A percentile compares a stretch with the other conserved stretches of the same genome.
Conservation (phyloP, 2,329 filamentous ascomycete genomes). For the Talaromyces marneffei region DNA sequence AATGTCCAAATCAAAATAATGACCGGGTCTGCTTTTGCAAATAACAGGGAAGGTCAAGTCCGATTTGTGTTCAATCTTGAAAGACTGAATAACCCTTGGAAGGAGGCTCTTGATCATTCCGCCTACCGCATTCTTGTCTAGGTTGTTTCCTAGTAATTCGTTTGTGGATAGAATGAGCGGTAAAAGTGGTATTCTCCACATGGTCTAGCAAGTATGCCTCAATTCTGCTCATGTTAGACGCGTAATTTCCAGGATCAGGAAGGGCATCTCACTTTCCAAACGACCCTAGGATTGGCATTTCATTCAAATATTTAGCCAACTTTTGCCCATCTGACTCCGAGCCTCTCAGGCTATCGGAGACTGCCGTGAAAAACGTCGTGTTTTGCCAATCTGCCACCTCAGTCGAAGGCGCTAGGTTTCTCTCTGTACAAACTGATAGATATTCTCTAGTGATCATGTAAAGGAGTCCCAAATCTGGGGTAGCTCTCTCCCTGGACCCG, state of each 20-base stretch:
- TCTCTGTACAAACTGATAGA: neutral
- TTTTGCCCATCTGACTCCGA: neutral
- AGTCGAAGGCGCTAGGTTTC: neutral
- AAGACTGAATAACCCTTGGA: neutral
- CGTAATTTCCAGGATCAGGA: neutral
- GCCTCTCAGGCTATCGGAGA: neutral
- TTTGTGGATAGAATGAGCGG: neutral
- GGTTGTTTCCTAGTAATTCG: neutral
- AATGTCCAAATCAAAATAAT: neutral
- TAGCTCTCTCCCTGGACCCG: neutral
- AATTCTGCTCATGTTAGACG: neutral
- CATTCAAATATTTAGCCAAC: neutral
- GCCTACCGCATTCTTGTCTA: neutral
- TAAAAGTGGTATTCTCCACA: conserved; percentile 5
- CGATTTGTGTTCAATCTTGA: neutral
- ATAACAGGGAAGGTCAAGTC: neutral
- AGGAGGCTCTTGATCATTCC: neutral
- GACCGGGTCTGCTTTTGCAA: neutral
- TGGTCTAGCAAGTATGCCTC: neutral
- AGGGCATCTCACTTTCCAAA: neutral
- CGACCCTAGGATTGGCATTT: neutral
- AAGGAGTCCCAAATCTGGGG: neutral
- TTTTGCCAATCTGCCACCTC: conserved; percentile 6
- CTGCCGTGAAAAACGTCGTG: neutral
- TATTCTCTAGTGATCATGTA: neutral